Evolutionary conservation across 345 rosid species (phyloP), one percentile per base, ranked within the genome.

Genomic region (Hevea brasiliensis): DNA sequence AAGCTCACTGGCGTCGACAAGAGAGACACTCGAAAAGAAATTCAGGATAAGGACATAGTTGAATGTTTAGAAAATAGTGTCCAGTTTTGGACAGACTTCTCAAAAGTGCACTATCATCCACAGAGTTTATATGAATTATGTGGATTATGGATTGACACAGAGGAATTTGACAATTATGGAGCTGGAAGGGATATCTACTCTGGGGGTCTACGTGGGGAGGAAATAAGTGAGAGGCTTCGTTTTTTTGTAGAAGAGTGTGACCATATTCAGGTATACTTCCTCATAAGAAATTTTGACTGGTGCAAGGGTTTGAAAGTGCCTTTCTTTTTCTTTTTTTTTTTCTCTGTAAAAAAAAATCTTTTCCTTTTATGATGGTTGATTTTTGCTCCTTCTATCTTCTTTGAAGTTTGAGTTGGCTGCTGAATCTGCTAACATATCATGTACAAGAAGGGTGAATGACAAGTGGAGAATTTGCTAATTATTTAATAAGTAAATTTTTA

Each of bases 241-340:
- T 91, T 86, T 79, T 94, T 94, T 26, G 85, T 87, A 1, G 99
- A 94, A 86, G 99, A 88, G 18, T 90, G 98, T 86, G 98, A 95
- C 83, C 92, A 89, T 81, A 84, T 90, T 57, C 99, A 92, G 97
- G 98, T 93, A 71, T 4, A 3, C 65, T 58, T 71, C 21, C 35
- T 41, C 20, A 27, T 6, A 9, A 40, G 4, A 29, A 20, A 8
- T 23, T 66, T 68, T 70, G 12, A 23, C 44, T 26, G 44, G 26
- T 18, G 8, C 7, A 40, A 1, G 7, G 20, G 40, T 18, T 62
- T 24, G 13, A 58, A 44, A n/a, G 57, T 50, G n/a, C 8, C 37
- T 6, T 35, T 14, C 29, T 23, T 56, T 59, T 32, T 8, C n/a
- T n/a, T n/a, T n/a, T n/a, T n/a, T n/a, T n/a, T n/a, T n/a, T n/a